phyloP scores from a whole-genome alignment of 306 rosid genomes.

The Vachellia collinsii region DNA sequence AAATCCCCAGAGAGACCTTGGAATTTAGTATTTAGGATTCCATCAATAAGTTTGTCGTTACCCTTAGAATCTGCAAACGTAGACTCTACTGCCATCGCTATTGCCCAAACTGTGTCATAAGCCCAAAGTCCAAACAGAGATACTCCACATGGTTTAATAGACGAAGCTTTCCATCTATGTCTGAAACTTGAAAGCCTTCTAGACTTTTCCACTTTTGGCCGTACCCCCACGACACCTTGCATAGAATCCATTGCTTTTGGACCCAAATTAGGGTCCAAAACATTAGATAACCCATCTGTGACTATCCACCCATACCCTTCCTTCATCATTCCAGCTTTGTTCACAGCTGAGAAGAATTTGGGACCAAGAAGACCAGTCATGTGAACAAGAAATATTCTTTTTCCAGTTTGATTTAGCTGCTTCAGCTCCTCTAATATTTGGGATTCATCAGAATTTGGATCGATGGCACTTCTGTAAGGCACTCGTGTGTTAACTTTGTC shows the following conservation, averaged over 20 bases:
- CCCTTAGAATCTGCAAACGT: not conserved
- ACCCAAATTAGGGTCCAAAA: constrained; percentile 13
- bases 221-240: constrained; percentile 56
- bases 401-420: not conserved
- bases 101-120: constrained; percentile 46
- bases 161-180: constrained; percentile 13
- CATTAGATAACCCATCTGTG: constrained; percentile 37
- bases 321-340: constrained; percentile 40
- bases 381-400: constrained; percentile 47
- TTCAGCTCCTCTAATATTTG: constrained; percentile 32
- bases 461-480: constrained; percentile 28
- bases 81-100: constrained; percentile 38
- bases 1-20: constrained; percentile 43
- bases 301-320: constrained; percentile 41
- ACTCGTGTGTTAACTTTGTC: constrained; percentile 29
- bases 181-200: constrained; percentile 29
- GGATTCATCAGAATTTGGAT: not conserved
- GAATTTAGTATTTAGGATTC: constrained; percentile 27
- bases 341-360: constrained; percentile 35
- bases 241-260: constrained; percentile 31
- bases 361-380: constrained; percentile 35
- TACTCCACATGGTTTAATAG: not conserved
- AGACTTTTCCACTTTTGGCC: constrained; percentile 23
- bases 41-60: constrained; percentile 3
- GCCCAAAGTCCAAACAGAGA: constrained; percentile 46